phyloP scores from a whole-genome alignment of 345 rosid genomes.

The Camelina hispida region DNA sequence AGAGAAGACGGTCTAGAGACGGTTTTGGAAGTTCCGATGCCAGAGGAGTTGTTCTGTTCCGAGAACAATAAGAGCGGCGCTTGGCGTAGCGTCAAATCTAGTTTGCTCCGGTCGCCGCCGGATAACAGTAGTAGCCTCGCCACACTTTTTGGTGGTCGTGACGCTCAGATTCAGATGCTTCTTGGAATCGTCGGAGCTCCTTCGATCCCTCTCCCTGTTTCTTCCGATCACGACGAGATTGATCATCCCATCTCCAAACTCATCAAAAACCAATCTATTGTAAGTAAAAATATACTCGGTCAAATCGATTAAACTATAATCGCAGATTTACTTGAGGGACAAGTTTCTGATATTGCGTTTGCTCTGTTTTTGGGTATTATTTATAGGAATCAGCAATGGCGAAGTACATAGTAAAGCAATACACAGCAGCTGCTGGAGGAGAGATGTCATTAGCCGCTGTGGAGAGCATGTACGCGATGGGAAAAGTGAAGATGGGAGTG shows the following conservation, averaged over 20 bases:
- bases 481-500: slow-evolving; percentile 49
- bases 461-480: slow-evolving; percentile 51
- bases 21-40: slow-evolving; percentile 87
- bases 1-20: slow-evolving; percentile 84
- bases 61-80: slow-evolving; percentile 42
- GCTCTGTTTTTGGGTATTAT: slow-evolving; percentile 28
- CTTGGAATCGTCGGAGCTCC: slow-evolving; percentile 50
- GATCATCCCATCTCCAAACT: slow-evolving; percentile 48
- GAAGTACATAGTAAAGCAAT: slow-evolving; percentile 50
- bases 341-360: slow-evolving; percentile 27
- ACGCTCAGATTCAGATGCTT: slow-evolving; percentile 49
- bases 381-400: slow-evolving; percentile 50
- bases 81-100: slow-evolving; percentile 46
- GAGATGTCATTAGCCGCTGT: slow-evolving; percentile 25
- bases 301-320: not conserved
- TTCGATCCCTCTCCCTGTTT: slow-evolving; percentile 40
- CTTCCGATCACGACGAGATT: slow-evolving; percentile 24
- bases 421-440: slow-evolving; percentile 49
- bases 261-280: slow-evolving; percentile 47
- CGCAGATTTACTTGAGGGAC: slow-evolving; percentile 2
- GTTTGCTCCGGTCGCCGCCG: slow-evolving; percentile 44
- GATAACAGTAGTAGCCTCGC: slow-evolving; percentile 34
- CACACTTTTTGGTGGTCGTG: slow-evolving; percentile 38
- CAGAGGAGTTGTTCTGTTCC: slow-evolving; percentile 72
- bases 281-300: slow-evolving; percentile 16